phyloP scores from a whole-genome alignment of 2,329 filamentous ascomycete genomes.

The Penicillium sp. region DNA sequence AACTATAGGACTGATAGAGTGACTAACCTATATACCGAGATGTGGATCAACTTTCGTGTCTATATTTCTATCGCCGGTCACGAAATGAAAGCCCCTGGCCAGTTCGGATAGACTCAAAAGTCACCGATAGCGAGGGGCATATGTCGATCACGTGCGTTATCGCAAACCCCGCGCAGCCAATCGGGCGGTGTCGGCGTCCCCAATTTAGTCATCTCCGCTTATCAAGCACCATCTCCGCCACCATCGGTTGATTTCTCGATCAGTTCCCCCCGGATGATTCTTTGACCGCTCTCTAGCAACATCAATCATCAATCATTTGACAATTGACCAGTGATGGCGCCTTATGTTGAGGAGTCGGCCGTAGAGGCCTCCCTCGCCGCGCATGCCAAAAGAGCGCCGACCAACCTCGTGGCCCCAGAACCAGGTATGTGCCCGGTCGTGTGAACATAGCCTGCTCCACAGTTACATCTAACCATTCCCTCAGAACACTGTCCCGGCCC shows the following conservation, averaged over 20 bases:
- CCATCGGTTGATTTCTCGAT: constrained; percentile 7
- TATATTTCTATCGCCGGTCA: no score
- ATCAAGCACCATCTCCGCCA: constrained; percentile 37
- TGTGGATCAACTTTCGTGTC: no score
- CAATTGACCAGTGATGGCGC: constrained; percentile 62
- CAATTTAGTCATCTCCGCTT: constrained; percentile 37
- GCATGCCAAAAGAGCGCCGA: constrained; percentile 73
- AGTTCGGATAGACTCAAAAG: no score
- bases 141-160: neutral
- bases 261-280: neutral
- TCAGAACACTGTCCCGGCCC: constrained; percentile 88
- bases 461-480: constrained; percentile 5
- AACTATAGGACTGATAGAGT: no score
- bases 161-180: constrained; percentile 19
- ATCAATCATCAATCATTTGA: neutral
- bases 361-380: constrained; percentile 70
- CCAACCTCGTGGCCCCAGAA: constrained; percentile 84
- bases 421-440: constrained; percentile 56
- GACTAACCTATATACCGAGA: no score
- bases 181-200: constrained; percentile 14
- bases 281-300: neutral
- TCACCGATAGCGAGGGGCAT: neutral
- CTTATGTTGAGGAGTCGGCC: constrained; percentile 73
- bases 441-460: neutral
- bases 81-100: no score